Conservation (phyloP, 257 asterid species). For the Anisodus tanguticus region DNA sequence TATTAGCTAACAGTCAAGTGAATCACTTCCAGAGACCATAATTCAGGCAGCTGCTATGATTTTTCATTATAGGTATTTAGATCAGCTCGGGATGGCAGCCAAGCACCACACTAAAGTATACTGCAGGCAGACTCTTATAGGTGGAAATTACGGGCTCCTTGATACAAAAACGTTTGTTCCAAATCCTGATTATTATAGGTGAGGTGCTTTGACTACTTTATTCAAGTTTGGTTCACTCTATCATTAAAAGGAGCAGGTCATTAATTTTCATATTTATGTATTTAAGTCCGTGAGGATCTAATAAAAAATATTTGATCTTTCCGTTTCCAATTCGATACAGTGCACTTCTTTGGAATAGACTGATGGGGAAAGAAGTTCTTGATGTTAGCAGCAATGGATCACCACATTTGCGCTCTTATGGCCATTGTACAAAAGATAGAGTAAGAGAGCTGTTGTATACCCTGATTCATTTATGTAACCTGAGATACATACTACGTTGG, state of each 20-base stretch:
- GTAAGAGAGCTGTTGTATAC: constrained; percentile 50
- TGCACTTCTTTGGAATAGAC: constrained; percentile 90
- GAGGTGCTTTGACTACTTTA: constrained; percentile 18
- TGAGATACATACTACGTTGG: neutral
- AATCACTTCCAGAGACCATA: neutral
- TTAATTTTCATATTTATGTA: neutral
- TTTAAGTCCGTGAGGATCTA: neutral
- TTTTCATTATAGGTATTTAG: constrained; percentile 69
- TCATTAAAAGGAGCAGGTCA: neutral
- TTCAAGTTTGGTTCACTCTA: neutral
- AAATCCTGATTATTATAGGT: constrained; percentile 97
- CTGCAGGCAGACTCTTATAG: constrained; percentile 90
- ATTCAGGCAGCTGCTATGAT: neutral
- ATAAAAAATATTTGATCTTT: neutral
- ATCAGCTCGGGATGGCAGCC: constrained; percentile 98
- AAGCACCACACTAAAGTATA: constrained; percentile 70
- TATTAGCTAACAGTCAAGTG: neutral
- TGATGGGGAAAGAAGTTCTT: constrained; percentile 90
- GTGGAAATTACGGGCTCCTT: constrained; percentile 90
- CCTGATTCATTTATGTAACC: neutral
- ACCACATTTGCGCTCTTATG: constrained; percentile 73
- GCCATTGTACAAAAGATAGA: constrained; percentile 81
- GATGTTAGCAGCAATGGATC: constrained; percentile 50
- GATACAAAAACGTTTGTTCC: constrained; percentile 69
- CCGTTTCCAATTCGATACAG: constrained; percentile 45